Base-by-base conservation (phyloP, 1,139 yeast species). In the Lizanozyma gosingica region DNA sequence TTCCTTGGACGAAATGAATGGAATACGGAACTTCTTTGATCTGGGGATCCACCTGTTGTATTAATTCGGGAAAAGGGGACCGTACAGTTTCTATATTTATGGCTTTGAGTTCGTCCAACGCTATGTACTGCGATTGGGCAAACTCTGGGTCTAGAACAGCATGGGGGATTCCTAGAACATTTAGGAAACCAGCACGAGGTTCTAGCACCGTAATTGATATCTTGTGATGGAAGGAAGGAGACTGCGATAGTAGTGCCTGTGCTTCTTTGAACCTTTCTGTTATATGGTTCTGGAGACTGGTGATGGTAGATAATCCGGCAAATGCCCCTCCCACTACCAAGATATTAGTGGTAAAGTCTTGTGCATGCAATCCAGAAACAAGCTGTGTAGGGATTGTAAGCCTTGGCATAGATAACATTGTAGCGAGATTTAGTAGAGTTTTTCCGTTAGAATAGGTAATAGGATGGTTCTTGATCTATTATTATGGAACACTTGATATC, bases 111-210 rank as follows among this genome's bases (percentile, higher is more conserved):
- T 63, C 48, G 34, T 57, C 56, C 37, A 60, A 60, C 0, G 66
- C 65, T 3, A 66, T 46, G 40, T 60, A 76, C 38, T 73, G 73
- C 2, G 67, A 59, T 33, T 53, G 53, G 4, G 80, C 76, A 55
- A 73, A 74, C 15, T 67, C 64, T 1, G 57, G 48, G 49, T 73
- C 75, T 17, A 74, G 63, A 14, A 74, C 59, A 3, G 76, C 63
- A 40, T 65, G 56, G 3, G 80, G 79, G 27, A 74, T 67, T 1
- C 78, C 80, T 44, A 75, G 55, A 4, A 74, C 59, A 45, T 76
- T 76, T 41, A 76, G 57, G 38, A 75, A 62, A 2, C 81, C 81
- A 2, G 70, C 65, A 41, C 73, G 58, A 15, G 80, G 79, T 44
- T 76, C 80, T 1, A 76, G 54, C 36, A 76, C 42, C 0, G 71